Percentiles rank a stretch among this genome's conserved stretches.
These are phyloP conservation scores for Scutellaria galericulata DNA, from an alignment of 257 asterid genomes.

Conservation along the genomic window DNA sequence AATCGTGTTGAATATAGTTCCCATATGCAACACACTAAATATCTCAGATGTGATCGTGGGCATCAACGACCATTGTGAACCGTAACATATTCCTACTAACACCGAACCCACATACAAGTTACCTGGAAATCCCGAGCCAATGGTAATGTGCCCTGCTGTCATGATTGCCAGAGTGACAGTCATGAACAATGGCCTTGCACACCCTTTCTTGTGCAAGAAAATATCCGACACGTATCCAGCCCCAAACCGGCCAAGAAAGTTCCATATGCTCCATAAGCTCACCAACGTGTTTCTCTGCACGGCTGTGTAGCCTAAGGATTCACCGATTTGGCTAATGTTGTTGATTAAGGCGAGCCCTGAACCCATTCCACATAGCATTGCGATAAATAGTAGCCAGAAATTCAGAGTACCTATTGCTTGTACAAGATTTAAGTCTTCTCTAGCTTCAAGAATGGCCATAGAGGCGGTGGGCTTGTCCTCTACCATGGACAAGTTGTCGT, in stretches of 20 bases:
- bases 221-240: conserved; percentile 80
- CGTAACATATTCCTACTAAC: conserved; percentile 80
- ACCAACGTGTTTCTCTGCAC: conserved; percentile 74
- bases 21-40: conserved; percentile 83
- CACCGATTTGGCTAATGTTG: conserved; percentile 98
- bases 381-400: conserved; percentile 81
- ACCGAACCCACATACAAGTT: conserved; percentile 75
- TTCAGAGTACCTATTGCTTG: conserved; percentile 67
- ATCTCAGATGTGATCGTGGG: conserved; percentile 87
- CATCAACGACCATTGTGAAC: conserved; percentile 97
- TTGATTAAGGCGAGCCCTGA: conserved; percentile 89
- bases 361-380: conserved; percentile 95
- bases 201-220: conserved; percentile 59
- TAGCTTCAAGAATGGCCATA: conserved; percentile 32
- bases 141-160: conserved; percentile 75
- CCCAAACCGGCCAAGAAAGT: conserved; percentile 88
- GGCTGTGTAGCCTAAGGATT: conserved; percentile 75
- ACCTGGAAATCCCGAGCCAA: conserved; percentile 76
- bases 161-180: conserved; percentile 67
- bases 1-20: conserved; percentile 87
- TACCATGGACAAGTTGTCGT: conserved; percentile 29
- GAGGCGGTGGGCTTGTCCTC: conserved; percentile 38
- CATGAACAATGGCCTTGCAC: conserved; percentile 84
- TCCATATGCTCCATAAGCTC: conserved; percentile 96
- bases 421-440: conserved; percentile 52